Evolutionary conservation across 352 stramenopile genomes (phyloP), one percentile per base, ranked within the genome.

Genomic region (Phytophthora kernoviae): DNA sequence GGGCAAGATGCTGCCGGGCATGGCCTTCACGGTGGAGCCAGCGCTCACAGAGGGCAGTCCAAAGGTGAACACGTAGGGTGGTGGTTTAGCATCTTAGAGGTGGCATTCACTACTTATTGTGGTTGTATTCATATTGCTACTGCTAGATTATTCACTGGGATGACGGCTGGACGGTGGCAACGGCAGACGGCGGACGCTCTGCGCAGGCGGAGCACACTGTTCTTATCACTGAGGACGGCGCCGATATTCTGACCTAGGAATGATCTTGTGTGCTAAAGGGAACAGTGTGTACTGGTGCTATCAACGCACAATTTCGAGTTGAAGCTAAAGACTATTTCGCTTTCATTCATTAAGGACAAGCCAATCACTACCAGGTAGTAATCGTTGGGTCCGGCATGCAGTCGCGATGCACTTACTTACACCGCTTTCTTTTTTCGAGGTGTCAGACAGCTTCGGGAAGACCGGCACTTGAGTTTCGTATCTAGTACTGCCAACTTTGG

Each of bases 11-110:
- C 68, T 93, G 27, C 80, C 85, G 0, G 97, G 97, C 21, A 98
- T 99, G 96, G 94, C 98, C 20, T 99, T 99, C 79, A 99, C 98
- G 0, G 98, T 99, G 62, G 98, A 99, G 79, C 97, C 97, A 2
- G 98, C 98, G 55, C 78, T 99, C 27, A 97, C 88, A 10, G 93
- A 99, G 71, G 90, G 90, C 43, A 87, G 67, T 45, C 73, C 77
- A 2, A 82, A 98, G 78, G 85, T 94, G 53, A 37, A 70, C 7
- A 22, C 12, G 20, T 33, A 30, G 18, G 8, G 14, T 9, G 2
- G 34, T 30, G 30, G 11, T 41, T 17, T 18, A 14, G 20, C 5
- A 30, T 27, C 17, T 32, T 27, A 18, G 18, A 33, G 21, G 17
- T 21, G 7, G 9, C 24, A 43, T n/a, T 33, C 4, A n/a, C 58